Percentiles rank a stretch among this genome's conserved stretches.
Evolutionary conservation across 495 filamentous ascomycete genomes (phyloP).

Genomic region (Penicillium goetzii): DNA sequence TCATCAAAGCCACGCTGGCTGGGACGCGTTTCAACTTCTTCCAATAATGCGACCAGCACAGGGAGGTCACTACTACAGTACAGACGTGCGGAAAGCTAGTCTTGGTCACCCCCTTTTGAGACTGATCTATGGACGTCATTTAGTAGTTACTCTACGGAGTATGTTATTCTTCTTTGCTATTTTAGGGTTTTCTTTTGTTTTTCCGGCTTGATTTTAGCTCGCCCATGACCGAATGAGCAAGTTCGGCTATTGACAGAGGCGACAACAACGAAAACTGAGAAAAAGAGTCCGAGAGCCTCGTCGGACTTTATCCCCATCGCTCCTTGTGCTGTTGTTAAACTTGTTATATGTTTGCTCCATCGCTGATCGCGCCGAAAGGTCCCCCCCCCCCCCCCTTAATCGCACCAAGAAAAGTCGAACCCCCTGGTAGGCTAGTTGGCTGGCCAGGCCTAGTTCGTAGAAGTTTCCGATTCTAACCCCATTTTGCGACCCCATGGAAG

Average conservation of each 20-base stretch:
- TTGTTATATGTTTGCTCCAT: neutral
- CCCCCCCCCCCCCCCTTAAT: too few relatives aligned
- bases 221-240: neutral
- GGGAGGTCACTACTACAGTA: conserved; percentile 1
- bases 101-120: conserved; percentile 18
- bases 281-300: conserved; percentile 3
- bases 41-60: neutral
- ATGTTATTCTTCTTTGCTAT: neutral
- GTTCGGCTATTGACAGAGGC: neutral
- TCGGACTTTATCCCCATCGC: conserved; percentile 1
- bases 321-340: too few relatives aligned
- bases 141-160: neutral
- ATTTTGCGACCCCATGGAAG: conserved; percentile 21
- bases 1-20: conserved; percentile 15
- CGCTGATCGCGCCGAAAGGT: conserved; percentile 8
- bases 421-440: neutral
- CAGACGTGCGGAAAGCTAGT: conserved; percentile 3
- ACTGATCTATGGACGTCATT: neutral
- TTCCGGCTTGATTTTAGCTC: neutral
- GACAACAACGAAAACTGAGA: neutral
- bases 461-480: conserved; percentile 25
- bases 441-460: conserved; percentile 18
- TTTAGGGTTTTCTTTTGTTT: neutral
- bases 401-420: neutral
- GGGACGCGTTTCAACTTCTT: conserved; percentile 17